phyloP scores from a whole-genome alignment of 176 grass and related monocot genomes.

The Secale cereale region DNA sequence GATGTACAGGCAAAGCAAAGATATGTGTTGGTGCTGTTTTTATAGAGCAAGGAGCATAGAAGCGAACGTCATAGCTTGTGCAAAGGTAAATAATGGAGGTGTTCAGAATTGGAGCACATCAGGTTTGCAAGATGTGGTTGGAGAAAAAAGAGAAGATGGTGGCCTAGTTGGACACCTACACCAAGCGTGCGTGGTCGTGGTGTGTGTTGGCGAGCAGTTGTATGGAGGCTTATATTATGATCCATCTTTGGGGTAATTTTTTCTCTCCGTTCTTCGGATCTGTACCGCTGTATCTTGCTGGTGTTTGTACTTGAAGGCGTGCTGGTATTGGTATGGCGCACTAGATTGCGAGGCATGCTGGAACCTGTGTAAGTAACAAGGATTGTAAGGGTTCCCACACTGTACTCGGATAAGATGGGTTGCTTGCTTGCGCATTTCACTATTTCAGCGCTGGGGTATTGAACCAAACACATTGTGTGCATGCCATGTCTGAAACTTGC shows the following conservation, averaged over 20 bases:
- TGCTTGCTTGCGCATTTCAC: neutral
- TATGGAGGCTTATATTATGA: neutral
- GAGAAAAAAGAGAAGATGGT: slow-evolving; percentile 2
- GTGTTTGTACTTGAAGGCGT: neutral
- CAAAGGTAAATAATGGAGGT: slow-evolving; percentile 20
- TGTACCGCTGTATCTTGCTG: neutral
- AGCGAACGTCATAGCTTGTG: neutral
- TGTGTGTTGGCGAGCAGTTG: neutral
- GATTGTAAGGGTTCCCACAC: neutral
- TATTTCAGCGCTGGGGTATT: neutral
- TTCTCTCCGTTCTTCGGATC: neutral
- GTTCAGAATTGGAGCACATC: neutral
- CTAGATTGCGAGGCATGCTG: neutral
- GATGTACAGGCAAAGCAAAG: neutral
- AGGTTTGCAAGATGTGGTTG: neutral
- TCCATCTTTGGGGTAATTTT: neutral
- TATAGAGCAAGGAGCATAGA: neutral
- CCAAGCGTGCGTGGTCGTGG: neutral
- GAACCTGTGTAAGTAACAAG: neutral
- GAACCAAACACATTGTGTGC: neutral
- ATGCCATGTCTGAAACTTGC: neutral
- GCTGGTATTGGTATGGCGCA: neutral
- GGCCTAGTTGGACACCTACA: neutral
- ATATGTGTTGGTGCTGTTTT: neutral
- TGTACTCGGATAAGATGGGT: neutral